Conservation (phyloP, 192 early-diverging fungal genomes). For the Gigaspora rosea region DNA sequence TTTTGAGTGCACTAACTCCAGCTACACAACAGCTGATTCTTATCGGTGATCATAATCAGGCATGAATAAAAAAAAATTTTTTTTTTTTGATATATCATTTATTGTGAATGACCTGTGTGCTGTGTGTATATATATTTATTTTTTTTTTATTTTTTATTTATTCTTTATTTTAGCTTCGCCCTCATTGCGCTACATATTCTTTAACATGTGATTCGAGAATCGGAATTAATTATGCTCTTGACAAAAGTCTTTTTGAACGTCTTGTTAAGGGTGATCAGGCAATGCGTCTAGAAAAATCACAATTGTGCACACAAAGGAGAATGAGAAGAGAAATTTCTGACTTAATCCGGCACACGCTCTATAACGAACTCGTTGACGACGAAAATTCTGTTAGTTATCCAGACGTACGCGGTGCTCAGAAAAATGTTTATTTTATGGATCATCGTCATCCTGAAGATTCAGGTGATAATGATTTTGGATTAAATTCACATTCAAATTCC, state of each 20-base stretch:
- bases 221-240: slow-evolving; percentile 44
- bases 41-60: slow-evolving; percentile 51
- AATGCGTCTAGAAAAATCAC: background rate
- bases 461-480: slow-evolving; percentile 35
- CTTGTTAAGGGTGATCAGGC: slow-evolving; percentile 16
- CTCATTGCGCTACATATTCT: background rate
- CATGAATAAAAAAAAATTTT: background rate
- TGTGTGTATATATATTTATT: background rate
- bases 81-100: background rate
- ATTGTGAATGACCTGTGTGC: too few species aligned
- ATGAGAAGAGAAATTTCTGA: slow-evolving; percentile 57
- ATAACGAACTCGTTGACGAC: slow-evolving; percentile 48
- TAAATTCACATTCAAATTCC: slow-evolving; percentile 48
- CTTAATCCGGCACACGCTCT: slow-evolving; percentile 50
- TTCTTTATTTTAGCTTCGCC: background rate
- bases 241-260: slow-evolving; percentile 56
- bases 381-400: slow-evolving; percentile 34
- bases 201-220: slow-evolving; percentile 41
- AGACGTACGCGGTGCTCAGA: slow-evolving; percentile 43
- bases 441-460: slow-evolving; percentile 50
- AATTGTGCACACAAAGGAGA: slow-evolving; percentile 43
- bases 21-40: slow-evolving; percentile 58
- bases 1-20: slow-evolving; percentile 45
- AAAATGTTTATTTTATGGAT: slow-evolving; percentile 52
- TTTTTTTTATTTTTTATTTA: background rate